Evolutionary conservation across 164 flowering plant species (phyloP).

Genomic region (Aristolochia contorta): DNA sequence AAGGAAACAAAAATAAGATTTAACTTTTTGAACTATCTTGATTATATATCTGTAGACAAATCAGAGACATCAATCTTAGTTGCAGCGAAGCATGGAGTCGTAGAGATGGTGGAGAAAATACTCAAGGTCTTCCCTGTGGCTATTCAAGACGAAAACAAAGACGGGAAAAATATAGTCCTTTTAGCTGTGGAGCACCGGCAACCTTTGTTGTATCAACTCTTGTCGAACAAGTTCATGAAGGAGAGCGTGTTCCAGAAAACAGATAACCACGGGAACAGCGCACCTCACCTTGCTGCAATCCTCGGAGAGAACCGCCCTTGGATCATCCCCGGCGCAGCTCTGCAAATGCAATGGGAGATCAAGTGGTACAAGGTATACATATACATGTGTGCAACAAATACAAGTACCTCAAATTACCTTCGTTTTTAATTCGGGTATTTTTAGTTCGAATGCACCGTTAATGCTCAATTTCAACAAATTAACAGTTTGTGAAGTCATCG

Average conservation of each 20-base stretch:
- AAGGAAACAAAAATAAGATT: too few relatives aligned
- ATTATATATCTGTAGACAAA: background rate
- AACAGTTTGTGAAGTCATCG: too few relatives aligned
- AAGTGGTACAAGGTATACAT: constrained; percentile 43
- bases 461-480: too few relatives aligned
- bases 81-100: constrained; percentile 33
- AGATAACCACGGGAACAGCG: constrained; percentile 33
- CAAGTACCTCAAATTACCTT: too few relatives aligned
- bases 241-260: constrained; percentile 21
- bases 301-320: constrained; percentile 25
- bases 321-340: constrained; percentile 36
- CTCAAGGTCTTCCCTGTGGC: constrained; percentile 24
- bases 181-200: constrained; percentile 40
- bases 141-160: constrained; percentile 22
- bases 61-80: constrained; percentile 25
- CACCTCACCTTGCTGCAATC: constrained; percentile 32
- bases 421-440: too few relatives aligned
- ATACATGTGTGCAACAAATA: too few relatives aligned
- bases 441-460: too few relatives aligned
- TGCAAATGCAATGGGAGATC: constrained; percentile 44
- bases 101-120: constrained; percentile 31
- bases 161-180: constrained; percentile 26
- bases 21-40: too few relatives aligned
- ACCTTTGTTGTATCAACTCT: constrained; percentile 19
- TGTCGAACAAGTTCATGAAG: constrained; percentile 11